Conservation (phyloP, 2,329 filamentous ascomycete species). For the Neonectria neomacrospora region DNA sequence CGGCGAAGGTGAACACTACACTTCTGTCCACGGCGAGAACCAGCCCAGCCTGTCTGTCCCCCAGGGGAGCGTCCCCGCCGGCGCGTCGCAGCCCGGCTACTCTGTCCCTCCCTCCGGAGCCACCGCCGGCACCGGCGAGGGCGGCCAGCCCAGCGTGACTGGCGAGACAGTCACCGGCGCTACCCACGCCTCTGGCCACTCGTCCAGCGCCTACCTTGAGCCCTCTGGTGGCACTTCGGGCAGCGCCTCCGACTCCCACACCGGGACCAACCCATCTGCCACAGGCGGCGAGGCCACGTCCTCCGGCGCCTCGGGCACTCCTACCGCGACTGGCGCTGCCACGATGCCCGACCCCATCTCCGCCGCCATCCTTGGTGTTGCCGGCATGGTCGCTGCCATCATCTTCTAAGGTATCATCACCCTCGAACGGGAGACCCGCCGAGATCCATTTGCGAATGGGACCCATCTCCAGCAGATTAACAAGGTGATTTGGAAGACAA, state of each 20-base stretch:
- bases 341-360: constrained; percentile 36
- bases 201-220: constrained; percentile 31
- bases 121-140: constrained; percentile 19
- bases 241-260: constrained; percentile 23
- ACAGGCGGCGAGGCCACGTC: constrained; percentile 32
- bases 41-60: constrained; percentile 28
- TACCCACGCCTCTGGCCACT: constrained; percentile 33
- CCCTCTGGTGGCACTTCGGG: constrained; percentile 34
- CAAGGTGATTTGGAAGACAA: constrained; percentile 23
- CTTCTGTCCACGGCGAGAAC: constrained; percentile 31
- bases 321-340: constrained; percentile 48
- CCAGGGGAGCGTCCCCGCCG: constrained; percentile 19
- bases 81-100: constrained; percentile 30
- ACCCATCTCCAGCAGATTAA: constrained; percentile 13
- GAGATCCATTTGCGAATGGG: constrained; percentile 24
- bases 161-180: constrained; percentile 32
- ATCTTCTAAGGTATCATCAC: constrained; percentile 40
- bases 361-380: constrained; percentile 41
- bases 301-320: constrained; percentile 41
- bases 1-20: constrained; percentile 19
- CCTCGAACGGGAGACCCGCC: neutral
- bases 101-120: constrained; percentile 19
- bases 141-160: constrained; percentile 25
- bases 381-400: constrained; percentile 41
- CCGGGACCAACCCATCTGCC: constrained; percentile 29